Evolutionary conservation across 2,329 filamentous ascomycete genomes (phyloP), one percentile per base, ranked within the genome.

Genomic region (Cadophora luteo-olivacea): DNA sequence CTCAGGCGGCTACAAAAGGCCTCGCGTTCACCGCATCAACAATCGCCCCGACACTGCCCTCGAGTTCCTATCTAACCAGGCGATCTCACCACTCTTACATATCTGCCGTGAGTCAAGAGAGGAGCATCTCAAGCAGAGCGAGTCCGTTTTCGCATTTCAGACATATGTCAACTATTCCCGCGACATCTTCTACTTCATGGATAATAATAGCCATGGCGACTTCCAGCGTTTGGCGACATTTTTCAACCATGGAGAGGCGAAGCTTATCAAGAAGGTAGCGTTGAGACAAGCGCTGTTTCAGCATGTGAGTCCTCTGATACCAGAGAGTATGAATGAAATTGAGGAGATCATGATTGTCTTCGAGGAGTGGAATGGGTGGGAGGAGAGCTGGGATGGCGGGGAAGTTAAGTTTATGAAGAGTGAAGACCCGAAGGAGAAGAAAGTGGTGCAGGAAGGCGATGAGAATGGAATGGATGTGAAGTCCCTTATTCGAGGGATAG

Each of bases 291-390:
- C 32, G 55, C 55, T 58, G 7, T 58, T 38, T 33, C 32, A 58
- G n/a, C 19, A 58, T 22, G 29, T 58, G 33, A 38, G 36, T 16
- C n/a, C n/a, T 33, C 14, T 58, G n/a, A 58, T 58, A 9, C 33
- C 55, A 19, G 55, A 41, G 2, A 58, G n/a, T 14, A 41, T 58
- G 32, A 58, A 58, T 41, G 32, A 38, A 2, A 9, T 58, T 19
- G 33, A 14, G 33, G 55, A 58, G 33, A 4, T 36, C 19, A 24
- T 24, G 33, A 24, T 58, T 22, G 33, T 38, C 2, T 58, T 22
- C 12, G 55, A 58, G 33, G n/a, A 14, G 4, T 58, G 55, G 55
- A 58, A 24, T 58, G 55, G 33, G n/a, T 58, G 55, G 55, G n/a
- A 24, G 33, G 33, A 22, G 33, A 38, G 14, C n/a, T 58, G 33